These are phyloP conservation scores for Candida ortonii DNA, from an alignment of 805 yeast species.

Conservation along the genomic window DNA sequence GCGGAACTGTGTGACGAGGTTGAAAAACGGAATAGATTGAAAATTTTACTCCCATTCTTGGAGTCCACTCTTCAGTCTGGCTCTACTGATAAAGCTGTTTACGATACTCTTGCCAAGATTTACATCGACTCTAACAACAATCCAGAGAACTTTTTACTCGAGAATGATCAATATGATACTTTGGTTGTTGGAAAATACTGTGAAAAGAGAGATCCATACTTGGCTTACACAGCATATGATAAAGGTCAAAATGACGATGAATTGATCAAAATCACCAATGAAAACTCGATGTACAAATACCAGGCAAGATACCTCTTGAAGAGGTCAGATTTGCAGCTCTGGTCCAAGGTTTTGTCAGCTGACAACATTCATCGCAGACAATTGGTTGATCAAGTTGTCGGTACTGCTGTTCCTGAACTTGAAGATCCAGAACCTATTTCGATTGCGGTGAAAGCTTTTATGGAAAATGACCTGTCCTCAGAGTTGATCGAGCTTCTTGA, in stretches of 20 bases:
- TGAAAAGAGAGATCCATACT: conserved; percentile 97
- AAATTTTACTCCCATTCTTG: conserved; percentile 86
- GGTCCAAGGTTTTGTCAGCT: conserved; percentile 73
- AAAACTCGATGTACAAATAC: conserved; percentile 96
- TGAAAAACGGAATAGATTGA: conserved; percentile 92
- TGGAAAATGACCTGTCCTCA: conserved; percentile 89
- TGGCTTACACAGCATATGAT: conserved; percentile 96
- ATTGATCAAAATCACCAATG: conserved; percentile 87
- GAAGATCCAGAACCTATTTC: conserved; percentile 93
- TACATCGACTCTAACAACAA: conserved; percentile 97
- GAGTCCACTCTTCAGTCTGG: conserved; percentile 86
- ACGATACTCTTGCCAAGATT: conserved; percentile 93
- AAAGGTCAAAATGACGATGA: conserved; percentile 92
- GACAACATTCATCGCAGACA: conserved; percentile 88
- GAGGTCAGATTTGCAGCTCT: conserved; percentile 81
- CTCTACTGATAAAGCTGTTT: conserved; percentile 84
- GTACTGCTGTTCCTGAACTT: conserved; percentile 93
- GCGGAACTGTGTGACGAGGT: conserved; percentile 88
- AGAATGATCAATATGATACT: conserved; percentile 88
- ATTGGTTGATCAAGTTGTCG: conserved; percentile 89
- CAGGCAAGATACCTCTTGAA: conserved; percentile 94
- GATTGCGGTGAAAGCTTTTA: conserved; percentile 88
- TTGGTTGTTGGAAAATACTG: conserved; percentile 95
- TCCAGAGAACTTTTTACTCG: conserved; percentile 94
- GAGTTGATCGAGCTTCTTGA: conserved; percentile 94